Evolutionary conservation across 2,329 filamentous ascomycete genomes (phyloP).

Genomic region (Chalara sp.): DNA sequence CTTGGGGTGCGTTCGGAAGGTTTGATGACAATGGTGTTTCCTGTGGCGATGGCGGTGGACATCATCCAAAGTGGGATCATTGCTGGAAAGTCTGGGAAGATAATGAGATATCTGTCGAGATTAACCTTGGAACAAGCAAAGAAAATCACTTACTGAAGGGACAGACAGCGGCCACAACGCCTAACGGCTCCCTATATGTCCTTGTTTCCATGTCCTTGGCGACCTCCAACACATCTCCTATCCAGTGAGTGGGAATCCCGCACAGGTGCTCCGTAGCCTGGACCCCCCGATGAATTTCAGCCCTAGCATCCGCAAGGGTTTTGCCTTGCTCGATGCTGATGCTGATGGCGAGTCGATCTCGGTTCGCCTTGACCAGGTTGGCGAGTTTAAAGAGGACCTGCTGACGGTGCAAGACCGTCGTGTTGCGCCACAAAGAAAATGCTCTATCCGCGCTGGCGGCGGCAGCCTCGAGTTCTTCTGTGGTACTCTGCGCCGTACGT

Average conservation of each 20-base stretch:
- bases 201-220: constrained; percentile 87
- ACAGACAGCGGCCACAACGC: constrained; percentile 77
- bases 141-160: constrained; percentile 67
- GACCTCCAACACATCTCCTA: constrained; percentile 78
- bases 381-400: constrained; percentile 87
- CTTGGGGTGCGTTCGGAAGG: constrained; percentile 81
- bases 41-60: constrained; percentile 77
- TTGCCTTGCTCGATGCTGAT: constrained; percentile 87
- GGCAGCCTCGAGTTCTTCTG: constrained; percentile 67
- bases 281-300: constrained; percentile 73
- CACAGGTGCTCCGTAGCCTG: constrained; percentile 82
- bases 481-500: constrained; percentile 76
- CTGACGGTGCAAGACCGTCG: constrained; percentile 66
- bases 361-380: constrained; percentile 72
- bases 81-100: constrained; percentile 85
- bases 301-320: constrained; percentile 76
- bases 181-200: constrained; percentile 74
- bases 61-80: constrained; percentile 93
- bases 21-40: constrained; percentile 79
- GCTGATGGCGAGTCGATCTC: constrained; percentile 76
- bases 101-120: constrained; percentile 10
- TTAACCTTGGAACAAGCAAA: neutral
- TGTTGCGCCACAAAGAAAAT: constrained; percentile 66
- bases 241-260: constrained; percentile 72
- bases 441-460: constrained; percentile 71